Evolutionary conservation across 2,329 filamentous ascomycete genomes (phyloP), one percentile per base, ranked within the genome.

Genomic region (Pseudogymnoascus sp.): DNA sequence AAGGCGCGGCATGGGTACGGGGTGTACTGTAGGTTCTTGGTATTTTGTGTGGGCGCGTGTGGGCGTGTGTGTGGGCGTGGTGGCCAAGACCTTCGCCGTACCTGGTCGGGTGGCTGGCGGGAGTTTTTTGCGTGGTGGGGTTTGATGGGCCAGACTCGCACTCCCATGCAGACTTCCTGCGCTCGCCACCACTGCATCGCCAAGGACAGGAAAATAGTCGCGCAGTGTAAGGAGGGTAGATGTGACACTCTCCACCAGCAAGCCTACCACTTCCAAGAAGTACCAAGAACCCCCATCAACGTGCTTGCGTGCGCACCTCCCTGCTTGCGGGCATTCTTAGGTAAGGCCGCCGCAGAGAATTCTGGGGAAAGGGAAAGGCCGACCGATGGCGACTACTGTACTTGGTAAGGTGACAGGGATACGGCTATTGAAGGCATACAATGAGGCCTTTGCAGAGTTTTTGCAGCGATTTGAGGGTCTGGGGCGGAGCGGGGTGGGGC

Each of bases 101-200:
- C 42, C 42, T 52, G 42, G 42, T 52, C 42, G 42, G 42, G 42
- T 52, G 42, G 42, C 42, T 52, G 42, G 42, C 42, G 42, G 42
- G 42, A 52, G 10, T 40, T 52, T 52, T 12, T 9, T 35, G 5
- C 12, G 8, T 15, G 5, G 42, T 48, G 42, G 42, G 21, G 42
- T 3, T 13, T n/a, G n/a, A n/a, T 5, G 40, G 40, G 5, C 40
- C 40, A 45, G 40, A 45, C 40, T 42, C 39, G 1, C 18, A n/a
- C n/a, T n/a, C n/a, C n/a, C n/a, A n/a, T n/a, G n/a, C n/a, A n/a
- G n/a, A n/a, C n/a, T n/a, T n/a, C n/a, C n/a, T n/a, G n/a, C 13
- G 39, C 9, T 42, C 18, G 18, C 40, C 40, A 45, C 40, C 21
- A 45, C 40, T n/a, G 40, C 42, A 48, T 48, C 42, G 25, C 42